A percentile compares a stretch with the other conserved stretches of the same genome.
Conservation (phyloP, 192 early-diverging fungal species). For the Coemansia sp. region DNA sequence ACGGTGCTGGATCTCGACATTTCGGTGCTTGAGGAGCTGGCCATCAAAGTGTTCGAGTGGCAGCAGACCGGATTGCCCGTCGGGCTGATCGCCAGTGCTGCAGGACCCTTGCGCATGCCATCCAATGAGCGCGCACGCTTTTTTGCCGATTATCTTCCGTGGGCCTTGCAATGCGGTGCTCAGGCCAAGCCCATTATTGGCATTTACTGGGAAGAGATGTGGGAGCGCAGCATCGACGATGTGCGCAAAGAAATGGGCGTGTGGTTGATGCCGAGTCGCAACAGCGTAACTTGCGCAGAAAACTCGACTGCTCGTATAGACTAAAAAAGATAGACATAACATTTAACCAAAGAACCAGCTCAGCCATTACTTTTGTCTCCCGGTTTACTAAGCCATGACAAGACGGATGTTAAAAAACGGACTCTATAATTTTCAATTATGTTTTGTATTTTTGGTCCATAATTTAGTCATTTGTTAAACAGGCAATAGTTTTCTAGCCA, state of each 20-base stretch:
- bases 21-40: conserved; percentile 87
- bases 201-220: conserved; percentile 85
- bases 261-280: conserved; percentile 50
- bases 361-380: no score
- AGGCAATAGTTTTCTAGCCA: no score
- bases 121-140: conserved; percentile 61
- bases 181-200: conserved; percentile 78
- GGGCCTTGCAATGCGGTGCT: conserved; percentile 85
- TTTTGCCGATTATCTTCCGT: conserved; percentile 76
- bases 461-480: no score
- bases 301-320: background rate
- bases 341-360: no score
- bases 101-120: conserved; percentile 76
- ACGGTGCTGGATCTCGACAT: conserved; percentile 77
- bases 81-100: conserved; percentile 73
- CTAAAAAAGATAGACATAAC: no score
- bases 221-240: conserved; percentile 63
- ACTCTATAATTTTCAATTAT: no score
- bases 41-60: conserved; percentile 94
- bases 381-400: no score
- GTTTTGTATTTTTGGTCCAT: no score
- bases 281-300: conserved; percentile 1
- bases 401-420: background rate
- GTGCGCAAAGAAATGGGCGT: conserved; percentile 77
- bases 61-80: conserved; percentile 90